Percentiles rank a stretch among this genome's conserved stretches.
These are phyloP conservation scores for Aspergillus nanangensis DNA, from an alignment of 495 filamentous ascomycete genomes.

Conservation along the genomic window DNA sequence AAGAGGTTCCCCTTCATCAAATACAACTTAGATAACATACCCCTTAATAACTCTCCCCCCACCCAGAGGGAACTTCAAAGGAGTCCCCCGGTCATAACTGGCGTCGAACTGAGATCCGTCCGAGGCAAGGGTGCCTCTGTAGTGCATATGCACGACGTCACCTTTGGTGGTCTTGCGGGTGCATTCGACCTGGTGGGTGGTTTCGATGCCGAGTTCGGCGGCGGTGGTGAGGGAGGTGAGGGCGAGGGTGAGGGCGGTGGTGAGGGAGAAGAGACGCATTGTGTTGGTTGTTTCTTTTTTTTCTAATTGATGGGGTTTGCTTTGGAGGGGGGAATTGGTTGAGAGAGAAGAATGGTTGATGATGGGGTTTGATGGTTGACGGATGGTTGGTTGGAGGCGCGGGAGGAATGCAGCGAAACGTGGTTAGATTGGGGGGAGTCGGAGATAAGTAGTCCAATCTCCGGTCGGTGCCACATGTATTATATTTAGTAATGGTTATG, in stretches of 20 bases:
- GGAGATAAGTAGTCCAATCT: not conserved
- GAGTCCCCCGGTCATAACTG: constrained; percentile 66
- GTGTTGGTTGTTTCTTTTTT: constrained; percentile 5
- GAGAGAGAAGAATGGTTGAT: not conserved
- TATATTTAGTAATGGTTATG: no score
- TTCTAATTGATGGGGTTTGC: not conserved
- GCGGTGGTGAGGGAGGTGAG: constrained; percentile 53
- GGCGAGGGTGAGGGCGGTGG: constrained; percentile 47
- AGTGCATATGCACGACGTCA: constrained; percentile 81
- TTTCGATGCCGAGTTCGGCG: constrained; percentile 66
- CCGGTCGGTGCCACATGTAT: not conserved
- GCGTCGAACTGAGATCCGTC: constrained; percentile 52
- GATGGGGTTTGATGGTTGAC: not conserved
- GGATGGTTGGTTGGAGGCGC: not conserved
- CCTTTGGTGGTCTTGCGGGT: constrained; percentile 69
- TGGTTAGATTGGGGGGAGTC: not conserved
- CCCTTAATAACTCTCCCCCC: constrained; percentile 82
- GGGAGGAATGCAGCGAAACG: not conserved
- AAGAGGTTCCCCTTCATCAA: not conserved
- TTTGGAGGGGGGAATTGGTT: not conserved
- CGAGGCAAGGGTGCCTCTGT: constrained; percentile 67
- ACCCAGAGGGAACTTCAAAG: constrained; percentile 76
- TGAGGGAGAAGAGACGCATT: constrained; percentile 31
- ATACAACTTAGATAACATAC: constrained; percentile 31
- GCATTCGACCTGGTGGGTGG: constrained; percentile 66